phyloP scores from a whole-genome alignment of 352 stramenopile genomes.

The Pythium myriotylum region DNA sequence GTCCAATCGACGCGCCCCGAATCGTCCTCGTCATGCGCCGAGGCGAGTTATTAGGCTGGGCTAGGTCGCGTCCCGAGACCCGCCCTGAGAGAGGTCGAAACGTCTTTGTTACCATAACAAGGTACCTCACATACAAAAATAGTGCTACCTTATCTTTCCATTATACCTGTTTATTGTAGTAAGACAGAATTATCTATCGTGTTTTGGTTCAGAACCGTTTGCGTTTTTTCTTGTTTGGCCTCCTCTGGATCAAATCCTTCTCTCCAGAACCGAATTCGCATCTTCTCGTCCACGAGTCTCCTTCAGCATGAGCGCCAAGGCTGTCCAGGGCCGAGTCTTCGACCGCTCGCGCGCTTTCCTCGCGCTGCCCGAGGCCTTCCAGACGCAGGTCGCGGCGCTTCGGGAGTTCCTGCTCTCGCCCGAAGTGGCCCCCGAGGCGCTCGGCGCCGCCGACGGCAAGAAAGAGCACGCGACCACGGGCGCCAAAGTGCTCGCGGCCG shows the following conservation, averaged over 20 bases:
- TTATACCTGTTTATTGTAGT: no score
- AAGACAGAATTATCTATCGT: no score
- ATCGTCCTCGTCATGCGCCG: neutral
- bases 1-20: neutral
- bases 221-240: neutral
- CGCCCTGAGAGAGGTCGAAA: neutral
- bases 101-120: neutral
- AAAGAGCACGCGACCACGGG: constrained; percentile 16
- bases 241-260: neutral
- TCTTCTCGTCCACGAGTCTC: neutral
- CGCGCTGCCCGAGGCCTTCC: constrained; percentile 16
- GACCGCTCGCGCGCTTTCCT: constrained; percentile 22
- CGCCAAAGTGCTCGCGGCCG: constrained; percentile 18
- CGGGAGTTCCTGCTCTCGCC: constrained; percentile 14
- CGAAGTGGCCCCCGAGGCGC: constrained; percentile 8
- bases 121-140: neutral
- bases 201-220: no score
- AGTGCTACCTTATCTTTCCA: no score
- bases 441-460: constrained; percentile 12
- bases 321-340: constrained; percentile 26
- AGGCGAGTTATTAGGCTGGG: neutral
- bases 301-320: constrained; percentile 12
- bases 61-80: neutral
- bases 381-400: constrained; percentile 16
- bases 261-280: constrained; percentile 12